Percentiles rank a stretch among this genome's conserved stretches.
Conservation (phyloP, 225 moss, liverwort and hornwort genomes). For the Pleurozium schreberi region DNA sequence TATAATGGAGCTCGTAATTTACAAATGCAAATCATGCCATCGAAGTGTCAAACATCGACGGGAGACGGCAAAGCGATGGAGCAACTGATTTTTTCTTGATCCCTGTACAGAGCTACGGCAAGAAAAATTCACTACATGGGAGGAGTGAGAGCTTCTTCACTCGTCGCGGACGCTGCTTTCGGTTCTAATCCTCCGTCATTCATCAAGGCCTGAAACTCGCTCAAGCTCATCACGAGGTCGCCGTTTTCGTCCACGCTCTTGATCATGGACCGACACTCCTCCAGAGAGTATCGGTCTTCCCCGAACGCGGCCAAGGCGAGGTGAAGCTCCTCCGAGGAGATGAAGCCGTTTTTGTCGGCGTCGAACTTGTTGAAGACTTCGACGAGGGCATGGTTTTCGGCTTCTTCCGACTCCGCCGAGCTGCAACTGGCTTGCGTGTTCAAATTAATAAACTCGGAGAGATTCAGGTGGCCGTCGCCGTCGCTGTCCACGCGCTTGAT, state of each 20-base stretch:
- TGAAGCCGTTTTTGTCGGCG: slow-evolving; percentile 38
- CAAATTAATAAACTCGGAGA: slow-evolving; percentile 50
- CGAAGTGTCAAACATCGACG: neutral
- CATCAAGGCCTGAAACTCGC: slow-evolving; percentile 20
- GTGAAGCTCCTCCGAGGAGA: slow-evolving; percentile 56
- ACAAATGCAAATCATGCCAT: neutral
- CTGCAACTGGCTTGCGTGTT: slow-evolving; percentile 19
- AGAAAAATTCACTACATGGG: neutral
- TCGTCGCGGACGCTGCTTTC: neutral
- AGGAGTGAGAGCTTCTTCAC: too few relatives aligned
- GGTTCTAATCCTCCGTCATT: neutral
- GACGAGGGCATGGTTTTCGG: slow-evolving; percentile 4
- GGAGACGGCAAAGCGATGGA: neutral
- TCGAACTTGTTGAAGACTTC: slow-evolving; percentile 54
- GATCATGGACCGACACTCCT: slow-evolving; percentile 31
- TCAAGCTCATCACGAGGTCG: slow-evolving; percentile 19
- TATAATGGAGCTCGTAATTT: neutral
- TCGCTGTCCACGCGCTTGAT: slow-evolving; percentile 42
- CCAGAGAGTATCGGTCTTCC: slow-evolving; percentile 30
- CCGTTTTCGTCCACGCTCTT: slow-evolving; percentile 19
- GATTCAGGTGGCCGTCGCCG: slow-evolving; percentile 45
- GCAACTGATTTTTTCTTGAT: neutral
- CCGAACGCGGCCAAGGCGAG: slow-evolving; percentile 29
- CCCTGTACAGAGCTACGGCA: neutral
- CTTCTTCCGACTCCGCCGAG: neutral